phyloP scores from a whole-genome alignment of 2,329 filamentous ascomycete species.

The Aschersonia sp. region DNA sequence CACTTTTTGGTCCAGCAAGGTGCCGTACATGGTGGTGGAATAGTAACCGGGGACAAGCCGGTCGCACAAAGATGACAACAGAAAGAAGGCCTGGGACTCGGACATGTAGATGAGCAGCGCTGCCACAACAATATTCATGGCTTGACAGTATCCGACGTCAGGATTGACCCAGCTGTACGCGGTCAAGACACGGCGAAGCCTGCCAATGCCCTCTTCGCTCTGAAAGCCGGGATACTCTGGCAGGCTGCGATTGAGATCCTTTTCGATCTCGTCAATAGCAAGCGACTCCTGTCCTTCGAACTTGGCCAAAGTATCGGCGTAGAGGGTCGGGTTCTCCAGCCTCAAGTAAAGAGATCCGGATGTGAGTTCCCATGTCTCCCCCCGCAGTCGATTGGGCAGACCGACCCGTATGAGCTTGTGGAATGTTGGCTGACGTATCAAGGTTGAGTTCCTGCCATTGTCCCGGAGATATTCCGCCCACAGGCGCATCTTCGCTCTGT shows the following conservation, averaged over 20 bases:
- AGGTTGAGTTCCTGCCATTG: slow-evolving; percentile 81
- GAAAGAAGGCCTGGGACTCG: slow-evolving; percentile 86
- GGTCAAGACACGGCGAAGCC: slow-evolving; percentile 78
- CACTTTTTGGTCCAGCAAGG: slow-evolving; percentile 87
- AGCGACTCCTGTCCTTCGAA: slow-evolving; percentile 77
- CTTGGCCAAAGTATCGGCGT: slow-evolving; percentile 69
- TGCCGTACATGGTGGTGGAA: slow-evolving; percentile 98
- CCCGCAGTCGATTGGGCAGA: slow-evolving; percentile 78
- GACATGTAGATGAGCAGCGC: slow-evolving; percentile 98
- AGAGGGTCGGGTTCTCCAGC: slow-evolving; percentile 72
- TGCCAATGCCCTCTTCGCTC: slow-evolving; percentile 84
- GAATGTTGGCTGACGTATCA: slow-evolving; percentile 91
- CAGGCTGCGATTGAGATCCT: slow-evolving; percentile 89
- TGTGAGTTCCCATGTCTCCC: slow-evolving; percentile 91
- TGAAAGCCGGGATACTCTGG: slow-evolving; percentile 97
- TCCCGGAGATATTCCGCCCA: slow-evolving; percentile 96
- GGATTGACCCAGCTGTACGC: slow-evolving; percentile 96
- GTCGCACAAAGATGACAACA: slow-evolving; percentile 83
- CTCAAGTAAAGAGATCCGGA: slow-evolving; percentile 84
- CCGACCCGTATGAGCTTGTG: slow-evolving; percentile 95
- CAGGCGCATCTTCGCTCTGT: slow-evolving; percentile 90
- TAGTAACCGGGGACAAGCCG: slow-evolving; percentile 92
- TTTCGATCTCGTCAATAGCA: slow-evolving; percentile 97
- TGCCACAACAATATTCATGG: slow-evolving; percentile 98
- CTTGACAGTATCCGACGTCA: slow-evolving; percentile 95